These are phyloP conservation scores for Coemansia sp. DNA, from an alignment of 192 early-diverging fungal species.

Conservation along the genomic window DNA sequence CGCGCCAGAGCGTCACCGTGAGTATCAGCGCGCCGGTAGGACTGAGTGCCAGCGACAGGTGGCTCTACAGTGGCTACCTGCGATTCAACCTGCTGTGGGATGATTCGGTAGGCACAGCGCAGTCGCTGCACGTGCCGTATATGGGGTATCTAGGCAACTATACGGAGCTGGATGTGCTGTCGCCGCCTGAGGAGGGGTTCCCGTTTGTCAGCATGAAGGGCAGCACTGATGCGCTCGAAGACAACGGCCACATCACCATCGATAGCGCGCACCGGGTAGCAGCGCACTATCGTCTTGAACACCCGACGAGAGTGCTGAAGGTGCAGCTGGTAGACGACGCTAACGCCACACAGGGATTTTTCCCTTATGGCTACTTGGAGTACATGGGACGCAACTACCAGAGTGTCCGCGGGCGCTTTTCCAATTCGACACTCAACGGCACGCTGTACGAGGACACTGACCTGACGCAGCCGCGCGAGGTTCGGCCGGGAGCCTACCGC, in stretches of 20 bases:
- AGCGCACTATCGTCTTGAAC: constrained; percentile 47
- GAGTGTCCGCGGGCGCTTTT: constrained; percentile 28
- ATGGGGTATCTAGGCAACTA: constrained; percentile 49
- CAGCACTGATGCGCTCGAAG: constrained; percentile 25
- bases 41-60: constrained; percentile 23
- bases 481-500: constrained; percentile 33
- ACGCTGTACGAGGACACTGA: constrained; percentile 44
- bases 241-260: constrained; percentile 24
- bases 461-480: constrained; percentile 18
- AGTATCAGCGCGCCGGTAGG: constrained; percentile 34
- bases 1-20: constrained; percentile 17
- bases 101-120: constrained; percentile 32
- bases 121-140: constrained; percentile 46
- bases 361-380: constrained; percentile 43
- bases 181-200: constrained; percentile 34
- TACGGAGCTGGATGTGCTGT: constrained; percentile 35
- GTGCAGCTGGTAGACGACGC: constrained; percentile 43
- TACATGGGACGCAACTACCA: constrained; percentile 52
- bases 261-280: constrained; percentile 31
- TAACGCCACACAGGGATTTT: constrained; percentile 37
- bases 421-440: constrained; percentile 49
- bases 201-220: constrained; percentile 40
- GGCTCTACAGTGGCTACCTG: constrained; percentile 47
- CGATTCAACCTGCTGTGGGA: constrained; percentile 50
- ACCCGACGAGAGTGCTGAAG: constrained; percentile 42